phyloP scores from a whole-genome alignment of 306 rosid species.

The Pyrus bretschneideri region DNA sequence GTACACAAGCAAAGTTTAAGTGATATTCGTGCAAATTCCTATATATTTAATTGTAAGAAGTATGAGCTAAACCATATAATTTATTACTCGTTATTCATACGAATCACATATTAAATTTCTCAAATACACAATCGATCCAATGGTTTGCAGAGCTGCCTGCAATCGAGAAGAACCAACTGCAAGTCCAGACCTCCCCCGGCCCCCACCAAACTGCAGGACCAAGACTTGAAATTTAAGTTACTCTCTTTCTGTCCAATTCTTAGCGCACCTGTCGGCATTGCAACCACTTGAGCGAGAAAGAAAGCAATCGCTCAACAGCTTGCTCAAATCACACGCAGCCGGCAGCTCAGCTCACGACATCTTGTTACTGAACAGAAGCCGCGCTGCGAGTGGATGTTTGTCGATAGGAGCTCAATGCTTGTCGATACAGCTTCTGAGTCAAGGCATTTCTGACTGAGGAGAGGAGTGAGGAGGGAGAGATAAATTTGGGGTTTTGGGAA shows the following conservation, averaged over 20 bases:
- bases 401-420: background rate
- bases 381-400: background rate
- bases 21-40: too few species aligned
- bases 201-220: background rate
- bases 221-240: background rate
- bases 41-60: too few species aligned
- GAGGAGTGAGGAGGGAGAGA: background rate
- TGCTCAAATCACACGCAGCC: background rate
- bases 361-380: background rate
- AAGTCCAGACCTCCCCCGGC: too few species aligned
- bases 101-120: too few species aligned
- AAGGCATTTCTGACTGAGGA: background rate
- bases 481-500: background rate
- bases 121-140: too few species aligned
- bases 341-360: background rate
- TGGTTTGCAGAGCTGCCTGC: too few species aligned
- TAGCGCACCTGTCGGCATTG: slow-evolving; percentile 39
- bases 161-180: too few species aligned
- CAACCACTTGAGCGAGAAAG: slow-evolving; percentile 32
- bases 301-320: background rate
- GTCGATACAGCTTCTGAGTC: background rate
- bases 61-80: too few species aligned
- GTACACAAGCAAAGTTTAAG: too few species aligned
- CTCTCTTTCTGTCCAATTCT: too few species aligned
- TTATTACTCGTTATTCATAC: too few species aligned